Percentiles rank a stretch among this genome's conserved stretches.
These are phyloP conservation scores for Ambrosia hybrid DNA, from an alignment of 140 eudicot species.

Conservation along the genomic window DNA sequence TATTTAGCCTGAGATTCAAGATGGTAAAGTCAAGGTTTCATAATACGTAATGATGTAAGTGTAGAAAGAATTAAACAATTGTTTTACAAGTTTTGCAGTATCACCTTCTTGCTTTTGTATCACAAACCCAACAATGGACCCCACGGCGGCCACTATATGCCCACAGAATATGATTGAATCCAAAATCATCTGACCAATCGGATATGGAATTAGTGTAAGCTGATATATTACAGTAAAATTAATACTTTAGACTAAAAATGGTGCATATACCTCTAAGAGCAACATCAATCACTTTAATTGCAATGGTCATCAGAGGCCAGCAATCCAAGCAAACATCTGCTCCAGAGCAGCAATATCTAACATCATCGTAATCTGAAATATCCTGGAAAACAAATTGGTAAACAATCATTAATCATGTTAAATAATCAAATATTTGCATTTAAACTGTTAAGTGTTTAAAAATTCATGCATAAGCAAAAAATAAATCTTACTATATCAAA, in stretches of 20 bases:
- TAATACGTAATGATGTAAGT: neutral
- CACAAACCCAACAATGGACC: slow-evolving; percentile 99
- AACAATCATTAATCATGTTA: slow-evolving; percentile 16
- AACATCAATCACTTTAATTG: slow-evolving; percentile 81
- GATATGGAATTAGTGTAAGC: neutral
- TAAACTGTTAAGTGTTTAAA: neutral
- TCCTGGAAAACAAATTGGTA: slow-evolving; percentile 48
- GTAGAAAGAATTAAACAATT: neutral
- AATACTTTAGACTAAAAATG: neutral
- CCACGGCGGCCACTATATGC: slow-evolving; percentile 99
- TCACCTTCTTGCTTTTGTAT: slow-evolving; percentile 93
- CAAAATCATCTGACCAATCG: slow-evolving; percentile 71
- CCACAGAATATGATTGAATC: slow-evolving; percentile 90
- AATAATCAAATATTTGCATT: neutral
- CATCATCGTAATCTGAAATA: slow-evolving; percentile 91
- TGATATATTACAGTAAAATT: neutral
- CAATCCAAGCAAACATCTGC: slow-evolving; percentile 86
- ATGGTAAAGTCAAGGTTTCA: slow-evolving; percentile 8
- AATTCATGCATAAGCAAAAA: neutral
- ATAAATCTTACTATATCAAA: slow-evolving; percentile 73
- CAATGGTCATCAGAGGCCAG: slow-evolving; percentile 98
- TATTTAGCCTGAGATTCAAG: slow-evolving; percentile 50
- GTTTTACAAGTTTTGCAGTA: slow-evolving; percentile 13
- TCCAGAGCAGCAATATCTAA: slow-evolving; percentile 87
- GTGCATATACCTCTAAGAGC: slow-evolving; percentile 70